Conservation (phyloP, 108 stramenopile genomes). For the Discostella stelligeroides region DNA sequence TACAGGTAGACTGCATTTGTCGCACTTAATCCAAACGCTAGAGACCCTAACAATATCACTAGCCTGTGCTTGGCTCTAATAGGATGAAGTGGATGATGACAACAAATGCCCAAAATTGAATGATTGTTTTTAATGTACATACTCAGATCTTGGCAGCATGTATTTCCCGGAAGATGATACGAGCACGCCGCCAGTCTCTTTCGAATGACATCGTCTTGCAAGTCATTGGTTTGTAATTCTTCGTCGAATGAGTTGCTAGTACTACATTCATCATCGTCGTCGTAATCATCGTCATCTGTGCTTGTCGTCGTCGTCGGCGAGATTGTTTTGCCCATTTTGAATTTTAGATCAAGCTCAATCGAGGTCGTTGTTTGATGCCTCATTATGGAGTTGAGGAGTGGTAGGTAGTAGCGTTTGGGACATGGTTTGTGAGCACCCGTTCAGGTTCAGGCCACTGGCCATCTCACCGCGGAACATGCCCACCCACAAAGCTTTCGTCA, state of each 20-base stretch:
- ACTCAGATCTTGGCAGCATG: slow-evolving; percentile 29
- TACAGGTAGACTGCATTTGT: slow-evolving; percentile 43
- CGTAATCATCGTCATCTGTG: no score
- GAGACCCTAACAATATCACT: slow-evolving; percentile 33
- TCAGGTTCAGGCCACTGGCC: no score
- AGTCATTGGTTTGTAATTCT: neutral
- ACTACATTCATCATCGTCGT: slow-evolving; percentile 23
- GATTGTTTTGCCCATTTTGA: slow-evolving; percentile 2
- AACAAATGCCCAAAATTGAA: slow-evolving; percentile 38
- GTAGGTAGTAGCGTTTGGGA: no score
- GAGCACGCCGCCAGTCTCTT: slow-evolving; percentile 24
- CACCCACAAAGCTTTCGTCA: no score
- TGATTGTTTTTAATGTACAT: slow-evolving; percentile 45
- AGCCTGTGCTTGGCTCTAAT: slow-evolving; percentile 32
- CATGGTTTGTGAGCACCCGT: no score
- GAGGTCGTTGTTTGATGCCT: neutral
- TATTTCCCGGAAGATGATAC: slow-evolving; percentile 46
- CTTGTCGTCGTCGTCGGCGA: slow-evolving; percentile 6
- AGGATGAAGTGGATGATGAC: slow-evolving; percentile 36
- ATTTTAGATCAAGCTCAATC: slow-evolving; percentile 12
- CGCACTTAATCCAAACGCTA: slow-evolving; percentile 39
- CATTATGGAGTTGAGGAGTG: no score
- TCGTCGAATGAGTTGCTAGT: slow-evolving; percentile 2
- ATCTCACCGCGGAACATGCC: no score
- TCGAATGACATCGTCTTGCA: slow-evolving; percentile 12